Conservation (phyloP, 257 asterid genomes). For the Verbascum thapsus region DNA sequence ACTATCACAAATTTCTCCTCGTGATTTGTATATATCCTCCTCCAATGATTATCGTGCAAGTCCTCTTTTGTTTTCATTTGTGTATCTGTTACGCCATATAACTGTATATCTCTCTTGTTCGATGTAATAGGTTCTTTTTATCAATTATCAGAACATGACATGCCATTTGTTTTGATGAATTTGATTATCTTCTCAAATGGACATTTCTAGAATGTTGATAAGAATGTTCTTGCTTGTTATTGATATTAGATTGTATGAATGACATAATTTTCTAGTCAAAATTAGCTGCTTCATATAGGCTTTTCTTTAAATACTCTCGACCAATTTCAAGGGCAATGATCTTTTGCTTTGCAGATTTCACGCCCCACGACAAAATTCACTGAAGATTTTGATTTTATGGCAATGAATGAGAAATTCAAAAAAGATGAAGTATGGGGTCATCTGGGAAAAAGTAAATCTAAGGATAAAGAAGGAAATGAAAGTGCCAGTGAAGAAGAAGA, state of each 20-base stretch:
- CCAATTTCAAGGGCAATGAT: slow-evolving; percentile 1
- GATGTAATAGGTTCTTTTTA: too few species aligned
- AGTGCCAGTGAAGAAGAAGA: slow-evolving; percentile 59
- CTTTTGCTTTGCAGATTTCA: slow-evolving; percentile 48
- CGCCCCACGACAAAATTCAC: slow-evolving; percentile 71
- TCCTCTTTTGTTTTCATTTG: background rate
- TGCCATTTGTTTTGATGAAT: too few species aligned
- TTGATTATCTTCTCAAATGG: too few species aligned
- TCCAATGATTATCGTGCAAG: background rate
- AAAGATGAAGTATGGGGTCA: slow-evolving; percentile 99
- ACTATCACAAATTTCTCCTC: background rate
- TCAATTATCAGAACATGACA: too few species aligned
- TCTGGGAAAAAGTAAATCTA: slow-evolving; percentile 66
- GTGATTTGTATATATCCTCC: background rate
- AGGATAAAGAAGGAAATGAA: slow-evolving; percentile 60
- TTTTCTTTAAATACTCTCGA: background rate
- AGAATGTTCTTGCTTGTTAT: background rate
- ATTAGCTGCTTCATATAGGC: background rate
- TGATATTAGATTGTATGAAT: background rate
- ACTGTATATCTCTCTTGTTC: background rate
- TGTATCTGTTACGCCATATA: background rate
- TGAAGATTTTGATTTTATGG: slow-evolving; percentile 93
- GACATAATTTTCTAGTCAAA: background rate
- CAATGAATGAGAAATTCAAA: slow-evolving; percentile 96
- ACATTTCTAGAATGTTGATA: background rate